phyloP scores from a whole-genome alignment of 2,329 filamentous ascomycete species.

The Cladosporium austrohemisphaericum region DNA sequence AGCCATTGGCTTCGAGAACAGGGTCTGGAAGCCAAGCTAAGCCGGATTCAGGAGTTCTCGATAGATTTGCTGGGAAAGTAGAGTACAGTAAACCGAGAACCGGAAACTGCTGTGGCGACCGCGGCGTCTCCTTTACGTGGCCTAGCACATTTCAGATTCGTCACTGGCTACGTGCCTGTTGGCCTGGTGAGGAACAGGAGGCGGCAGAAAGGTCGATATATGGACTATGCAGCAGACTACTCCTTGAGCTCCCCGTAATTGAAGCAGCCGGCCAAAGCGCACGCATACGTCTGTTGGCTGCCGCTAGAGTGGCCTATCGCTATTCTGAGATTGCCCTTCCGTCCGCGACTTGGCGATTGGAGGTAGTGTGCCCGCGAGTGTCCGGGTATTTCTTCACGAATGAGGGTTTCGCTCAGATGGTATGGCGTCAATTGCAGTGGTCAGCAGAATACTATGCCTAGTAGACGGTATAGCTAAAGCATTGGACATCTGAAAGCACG shows the following conservation, averaged over 20 bases:
- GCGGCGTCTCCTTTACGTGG: neutral
- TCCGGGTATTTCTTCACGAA: too few species aligned
- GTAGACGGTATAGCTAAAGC: constrained; percentile 7
- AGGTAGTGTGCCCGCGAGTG: neutral
- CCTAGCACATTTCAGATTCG: neutral
- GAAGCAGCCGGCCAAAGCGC: constrained; percentile 8
- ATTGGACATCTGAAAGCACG: constrained; percentile 1
- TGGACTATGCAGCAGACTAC: constrained; percentile 1
- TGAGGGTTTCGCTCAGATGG: too few species aligned
- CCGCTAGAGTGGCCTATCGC: neutral
- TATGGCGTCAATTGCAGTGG: neutral
- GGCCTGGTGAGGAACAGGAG: constrained; percentile 6
- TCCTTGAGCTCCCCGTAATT: neutral
- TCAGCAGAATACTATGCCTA: neutral
- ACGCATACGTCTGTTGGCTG: neutral
- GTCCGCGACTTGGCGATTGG: neutral
- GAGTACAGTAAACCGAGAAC: neutral
- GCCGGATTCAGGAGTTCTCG: neutral
- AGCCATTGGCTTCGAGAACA: constrained; percentile 13
- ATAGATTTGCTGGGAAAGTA: constrained; percentile 1
- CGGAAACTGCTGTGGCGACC: neutral
- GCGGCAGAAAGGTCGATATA: neutral
- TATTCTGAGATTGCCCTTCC: constrained; percentile 2
- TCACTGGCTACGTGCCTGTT: too few species aligned
- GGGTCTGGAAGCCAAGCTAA: constrained; percentile 7